Evolutionary conservation across 768 basidiomycete species (phyloP), one percentile per base, ranked within the genome.

Genomic region (Dictyophora rubrovolvata): DNA sequence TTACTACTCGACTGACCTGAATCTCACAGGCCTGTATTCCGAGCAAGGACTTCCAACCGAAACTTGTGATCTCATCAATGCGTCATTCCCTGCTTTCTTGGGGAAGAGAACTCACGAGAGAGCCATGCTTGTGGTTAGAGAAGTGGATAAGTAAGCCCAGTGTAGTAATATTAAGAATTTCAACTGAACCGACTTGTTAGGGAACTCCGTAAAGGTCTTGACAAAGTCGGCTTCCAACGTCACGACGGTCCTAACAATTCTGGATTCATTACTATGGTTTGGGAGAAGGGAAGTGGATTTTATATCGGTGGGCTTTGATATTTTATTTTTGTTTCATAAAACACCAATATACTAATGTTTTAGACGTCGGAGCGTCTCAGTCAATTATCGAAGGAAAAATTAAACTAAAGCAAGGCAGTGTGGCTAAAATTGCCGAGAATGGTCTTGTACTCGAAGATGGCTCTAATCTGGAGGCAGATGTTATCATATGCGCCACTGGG

Each of bases 371-470:
- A 34, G 80, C 78, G 9, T 79, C 78, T 61, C 77, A 84, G 67
- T 71, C 80, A 62, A 80, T 87, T 64, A 77, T 79, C 48, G 81
- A 85, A 64, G 83, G 84, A 5, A 80, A 82, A 65, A 83, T 87
- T 73, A 85, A 85, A 67, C 69, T 87, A 57, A 87, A 86, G 71
- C 83, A 78, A 69, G 82, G 82, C 57, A 70, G 71, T 52, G 78
- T 86, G 56, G 67, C 74, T 55, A 66, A 66, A 20, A 79, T 81
- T 66, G 76, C 72, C 1, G 63, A 71, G 48, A 65, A 57, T n/a
- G 76, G 78, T 7, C 59, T 83, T 22, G 67, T 69, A 46, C 83
- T 82, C 57, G 75, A 77, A 14, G 70, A 82, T 60, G 78, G 80
- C 1, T 73, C 69, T 37, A 70, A 73, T 53, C 66, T 82, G 5